These are phyloP conservation scores for Fonsecaea monophora DNA, from an alignment of 2,329 filamentous ascomycete genomes.

Conservation along the genomic window DNA sequence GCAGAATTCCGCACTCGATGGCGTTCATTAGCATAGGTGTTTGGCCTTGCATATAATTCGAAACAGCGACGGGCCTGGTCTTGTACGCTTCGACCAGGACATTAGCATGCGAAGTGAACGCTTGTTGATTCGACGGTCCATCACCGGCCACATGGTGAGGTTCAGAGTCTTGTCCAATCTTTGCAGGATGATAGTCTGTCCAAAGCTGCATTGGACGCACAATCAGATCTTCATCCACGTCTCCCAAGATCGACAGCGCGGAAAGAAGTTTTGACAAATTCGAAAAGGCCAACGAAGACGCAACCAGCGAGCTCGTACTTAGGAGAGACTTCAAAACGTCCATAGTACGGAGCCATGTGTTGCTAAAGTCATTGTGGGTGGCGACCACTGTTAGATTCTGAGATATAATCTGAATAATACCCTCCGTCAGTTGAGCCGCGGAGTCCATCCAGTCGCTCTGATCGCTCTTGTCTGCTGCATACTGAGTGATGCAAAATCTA, in stretches of 20 bases:
- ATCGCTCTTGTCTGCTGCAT: slow-evolving; percentile 3
- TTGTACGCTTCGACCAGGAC: slow-evolving; percentile 32
- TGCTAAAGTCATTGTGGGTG: slow-evolving; percentile 25
- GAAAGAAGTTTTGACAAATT: slow-evolving; percentile 29
- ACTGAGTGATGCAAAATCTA: slow-evolving; percentile 23
- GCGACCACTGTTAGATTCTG: slow-evolving; percentile 29
- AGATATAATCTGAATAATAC: slow-evolving; percentile 28
- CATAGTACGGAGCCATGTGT: slow-evolving; percentile 34
- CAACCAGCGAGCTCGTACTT: slow-evolving; percentile 22
- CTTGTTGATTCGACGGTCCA: slow-evolving; percentile 35
- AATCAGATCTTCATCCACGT: slow-evolving; percentile 37
- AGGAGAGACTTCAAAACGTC: slow-evolving; percentile 24
- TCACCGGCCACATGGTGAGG: slow-evolving; percentile 23
- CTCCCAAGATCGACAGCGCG: slow-evolving; percentile 14
- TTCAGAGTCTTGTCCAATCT: slow-evolving; percentile 30
- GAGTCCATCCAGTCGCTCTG: slow-evolving; percentile 31
- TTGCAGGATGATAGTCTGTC: slow-evolving; percentile 27
- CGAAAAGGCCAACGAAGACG: slow-evolving; percentile 28
- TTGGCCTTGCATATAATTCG: slow-evolving; percentile 20
- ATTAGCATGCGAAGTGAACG: slow-evolving; percentile 38
- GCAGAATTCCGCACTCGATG: slow-evolving; percentile 28
- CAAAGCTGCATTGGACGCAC: slow-evolving; percentile 34
- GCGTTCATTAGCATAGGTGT: slow-evolving; percentile 25
- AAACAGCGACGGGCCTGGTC: slow-evolving; percentile 24
- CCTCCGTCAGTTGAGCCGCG: slow-evolving; percentile 30